Evolutionary conservation across 139 green algal species (phyloP), one percentile per base, ranked within the genome.

Genomic region (Haematococcus lacustris): DNA sequence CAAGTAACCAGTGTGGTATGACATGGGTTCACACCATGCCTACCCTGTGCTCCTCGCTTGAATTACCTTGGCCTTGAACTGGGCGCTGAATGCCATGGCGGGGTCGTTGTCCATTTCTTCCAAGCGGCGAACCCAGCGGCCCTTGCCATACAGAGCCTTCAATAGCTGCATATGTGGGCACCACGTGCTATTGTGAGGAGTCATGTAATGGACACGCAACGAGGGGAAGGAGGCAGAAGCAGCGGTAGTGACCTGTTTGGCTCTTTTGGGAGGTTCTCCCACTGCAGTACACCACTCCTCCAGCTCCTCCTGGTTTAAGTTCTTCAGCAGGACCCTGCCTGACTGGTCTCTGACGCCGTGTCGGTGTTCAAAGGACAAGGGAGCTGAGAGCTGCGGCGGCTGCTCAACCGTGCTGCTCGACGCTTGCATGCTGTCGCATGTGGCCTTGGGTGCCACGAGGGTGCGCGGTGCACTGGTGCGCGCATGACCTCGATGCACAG

Each of bases 61-160:
- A 0, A 53, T 21, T 5, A 87, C 69, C 69, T 83, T 88, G 5
- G 82, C 77, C 60, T 82, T 77, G 67, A 94, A 93, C 1, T 62
- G 70, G 3, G 34, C 34, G 62, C 86, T 85, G 66, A 94, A 88
- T 28, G 86, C 84, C 62, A 87, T 83, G 7, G 63, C 63, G 34
- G 68, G 6, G 38, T 76, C 66, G 0, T 3, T 9, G 3, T 92
- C 83, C 30, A 59, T 73, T 33, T 80, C 21, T 21, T 88, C 69
- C 26, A 91, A 35, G 50, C 50, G 63, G 2, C 4, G 67, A 32
- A 60, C 82, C 75, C 84, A 94, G 25, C 62, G 62, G 37, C 76
- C 50, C 40, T 91, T 84, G 34, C 80, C 79, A 76, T 94, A 95
- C 82, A 95, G 82, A 78, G 82, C 94, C 0, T 83, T 77, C 84